phyloP scores from a whole-genome alignment of 345 rosid species.

The Populus alba region DNA sequence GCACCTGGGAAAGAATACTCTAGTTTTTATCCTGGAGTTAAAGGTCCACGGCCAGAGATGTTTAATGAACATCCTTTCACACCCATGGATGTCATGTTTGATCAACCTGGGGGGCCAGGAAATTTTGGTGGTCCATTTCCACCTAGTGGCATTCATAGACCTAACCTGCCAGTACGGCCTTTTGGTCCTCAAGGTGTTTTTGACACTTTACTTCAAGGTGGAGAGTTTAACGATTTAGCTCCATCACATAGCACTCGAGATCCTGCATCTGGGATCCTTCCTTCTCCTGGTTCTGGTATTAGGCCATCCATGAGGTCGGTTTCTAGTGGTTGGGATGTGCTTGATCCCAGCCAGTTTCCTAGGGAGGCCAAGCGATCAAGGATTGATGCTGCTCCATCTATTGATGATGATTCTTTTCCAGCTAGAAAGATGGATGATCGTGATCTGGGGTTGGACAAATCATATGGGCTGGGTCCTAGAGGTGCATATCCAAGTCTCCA shows the following conservation, averaged over 20 bases:
- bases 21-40: conserved; percentile 47
- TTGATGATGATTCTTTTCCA: conserved; percentile 49
- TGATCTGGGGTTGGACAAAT: conserved; percentile 42
- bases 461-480: conserved; percentile 45
- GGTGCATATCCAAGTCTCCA: conserved; percentile 33
- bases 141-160: conserved; percentile 37
- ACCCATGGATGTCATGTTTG: conserved; percentile 39
- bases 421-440: conserved; percentile 50
- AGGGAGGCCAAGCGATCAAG: conserved; percentile 70
- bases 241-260: conserved; percentile 13
- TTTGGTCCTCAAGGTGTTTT: conserved; percentile 51
- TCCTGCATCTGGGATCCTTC: conserved; percentile 44
- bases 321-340: conserved; percentile 72
- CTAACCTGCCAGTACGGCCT: conserved; percentile 37
- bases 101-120: conserved; percentile 42
- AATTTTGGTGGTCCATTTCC: conserved; percentile 34
- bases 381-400: conserved; percentile 48
- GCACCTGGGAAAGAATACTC: conserved; percentile 61
- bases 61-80: conserved; percentile 46
- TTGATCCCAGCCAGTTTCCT: conserved; percentile 53
- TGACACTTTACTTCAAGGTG: conserved; percentile 44
- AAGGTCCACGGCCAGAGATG: conserved; percentile 57
- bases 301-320: conserved; percentile 50
- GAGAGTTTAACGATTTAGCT: conserved; percentile 53
- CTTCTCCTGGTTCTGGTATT: conserved; percentile 52